These are phyloP conservation scores for Carex scoparia DNA, from an alignment of 176 grass and related monocot genomes.

Conservation along the genomic window DNA sequence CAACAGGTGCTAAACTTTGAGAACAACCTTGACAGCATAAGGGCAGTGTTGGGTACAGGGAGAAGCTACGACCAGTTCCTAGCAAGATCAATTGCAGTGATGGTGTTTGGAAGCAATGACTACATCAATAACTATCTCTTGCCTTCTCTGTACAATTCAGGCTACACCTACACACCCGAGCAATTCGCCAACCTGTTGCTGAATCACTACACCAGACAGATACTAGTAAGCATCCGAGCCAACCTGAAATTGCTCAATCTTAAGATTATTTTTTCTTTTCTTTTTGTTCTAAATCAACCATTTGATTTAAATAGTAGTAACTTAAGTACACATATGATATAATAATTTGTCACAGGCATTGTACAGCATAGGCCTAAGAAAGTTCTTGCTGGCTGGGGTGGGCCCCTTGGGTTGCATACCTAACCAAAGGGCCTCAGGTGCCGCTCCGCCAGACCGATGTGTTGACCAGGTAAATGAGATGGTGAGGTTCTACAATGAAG, in stretches of 20 bases:
- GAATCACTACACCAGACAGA: conserved; percentile 39
- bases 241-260: neutral
- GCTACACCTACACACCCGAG: conserved; percentile 26
- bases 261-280: neutral
- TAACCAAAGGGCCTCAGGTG: conserved; percentile 17
- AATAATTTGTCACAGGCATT: conserved; percentile 24
- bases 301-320: neutral
- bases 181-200: conserved; percentile 36
- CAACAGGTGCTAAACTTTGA: conserved; percentile 46
- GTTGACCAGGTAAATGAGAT: conserved; percentile 43
- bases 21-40: conserved; percentile 29
- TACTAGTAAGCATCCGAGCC: neutral
- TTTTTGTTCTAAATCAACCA: neutral
- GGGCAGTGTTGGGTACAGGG: conserved; percentile 4
- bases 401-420: conserved; percentile 51
- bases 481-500: conserved; percentile 38
- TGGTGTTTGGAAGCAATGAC: conserved; percentile 44
- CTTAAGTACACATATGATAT: neutral
- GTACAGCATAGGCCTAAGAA: conserved; percentile 34
- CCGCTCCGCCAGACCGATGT: conserved; percentile 12
- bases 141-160: conserved; percentile 33
- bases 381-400: conserved; percentile 40
- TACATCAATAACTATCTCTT: conserved; percentile 40
- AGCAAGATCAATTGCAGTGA: conserved; percentile 31
- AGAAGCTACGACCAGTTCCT: conserved; percentile 16